Base-by-base conservation (phyloP, 805 yeast genomes). In the Saccharomycopsis amapae region DNA sequence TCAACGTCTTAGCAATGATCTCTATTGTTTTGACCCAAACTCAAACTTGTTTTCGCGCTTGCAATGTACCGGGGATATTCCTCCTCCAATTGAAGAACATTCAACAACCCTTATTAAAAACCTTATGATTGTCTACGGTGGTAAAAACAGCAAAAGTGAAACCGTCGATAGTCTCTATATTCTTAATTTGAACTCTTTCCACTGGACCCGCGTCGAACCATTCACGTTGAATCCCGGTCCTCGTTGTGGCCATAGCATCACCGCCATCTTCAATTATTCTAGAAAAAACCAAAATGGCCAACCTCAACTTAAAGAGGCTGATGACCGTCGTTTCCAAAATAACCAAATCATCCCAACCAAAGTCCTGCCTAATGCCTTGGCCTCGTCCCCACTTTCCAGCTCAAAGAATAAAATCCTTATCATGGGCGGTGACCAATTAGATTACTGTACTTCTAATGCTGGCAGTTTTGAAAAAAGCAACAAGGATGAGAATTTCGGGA, bases 81-180 rank as follows among this genome's bases (percentile, higher is more conserved):
- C 96, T 2, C 81, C 84, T 2, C 90, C 97, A 0, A 74, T 89
- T 49, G 94, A 88, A 63, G 96, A 90, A 58, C 99, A 93, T 62
- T 78, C 96, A 3, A 79, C 95, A 12, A 75, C 90, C 10, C 64
- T 88, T 30, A 83, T 81, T 48, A 81, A 80, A 49, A 89, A 87
- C 56, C 70, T 81, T 42, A 71, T 93, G 75, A 84, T 83, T 57
- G 75, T 90, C 12, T 80, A 82, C 59, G 99, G 98, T 33, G 99
- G 99, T 42, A 85, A 88, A 58, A 79, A 83, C 51, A 67, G 74
- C 28, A 72, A 77, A 51, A 96, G 95, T 37, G 71, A 71, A 35
- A 78, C 86, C 44, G 71, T 81, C 48, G 74, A 75, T 55, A 74
- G 77, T 28, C 72, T 88, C 43, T 78, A 76, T 57, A 80, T 88